Percentiles rank a stretch among this genome's conserved stretches.
Conservation (phyloP, 163 green algal genomes). For the Scenedesmus sp. region DNA sequence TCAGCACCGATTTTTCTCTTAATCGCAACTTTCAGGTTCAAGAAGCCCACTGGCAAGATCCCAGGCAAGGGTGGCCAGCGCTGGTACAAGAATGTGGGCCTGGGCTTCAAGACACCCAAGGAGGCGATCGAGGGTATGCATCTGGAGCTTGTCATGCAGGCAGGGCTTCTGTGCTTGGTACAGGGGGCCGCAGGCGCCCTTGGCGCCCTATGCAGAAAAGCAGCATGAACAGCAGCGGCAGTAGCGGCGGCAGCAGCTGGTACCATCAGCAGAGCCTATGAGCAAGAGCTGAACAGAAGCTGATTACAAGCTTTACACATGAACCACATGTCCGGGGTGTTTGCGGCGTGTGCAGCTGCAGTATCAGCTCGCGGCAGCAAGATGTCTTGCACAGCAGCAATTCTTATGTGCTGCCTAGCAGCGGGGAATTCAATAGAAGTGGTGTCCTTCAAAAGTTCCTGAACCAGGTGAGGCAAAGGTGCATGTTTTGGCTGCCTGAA, state of each 20-base stretch:
- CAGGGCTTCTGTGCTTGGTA: not conserved
- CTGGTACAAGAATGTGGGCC: conserved; percentile 97
- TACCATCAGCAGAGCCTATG: conserved; percentile 29
- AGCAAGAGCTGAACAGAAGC: not conserved
- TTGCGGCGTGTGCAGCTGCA: not conserved
- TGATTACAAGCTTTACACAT: too few relatives aligned
- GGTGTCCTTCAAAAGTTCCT: too few relatives aligned
- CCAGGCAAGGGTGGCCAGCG: conserved; percentile 94
- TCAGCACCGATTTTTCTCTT: not conserved
- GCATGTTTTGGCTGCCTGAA: too few relatives aligned
- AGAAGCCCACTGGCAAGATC: conserved; percentile 83
- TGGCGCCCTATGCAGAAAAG: not conserved
- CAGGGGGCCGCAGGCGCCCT: not conserved
- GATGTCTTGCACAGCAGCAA: not conserved
- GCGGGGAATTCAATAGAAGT: too few relatives aligned
- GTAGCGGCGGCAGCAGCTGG: not conserved
- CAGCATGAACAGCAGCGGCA: conserved; percentile 27
- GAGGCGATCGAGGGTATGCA: conserved; percentile 97
- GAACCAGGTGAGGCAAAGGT: too few relatives aligned
- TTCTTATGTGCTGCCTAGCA: not conserved
- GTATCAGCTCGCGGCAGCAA: not conserved
- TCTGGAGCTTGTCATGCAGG: not conserved
- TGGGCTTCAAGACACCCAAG: conserved; percentile 99
- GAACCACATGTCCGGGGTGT: not conserved
- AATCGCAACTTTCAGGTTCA: conserved; percentile 74